These are phyloP conservation scores for Moniliophthora roreri DNA, from an alignment of 1,284 basidiomycete genomes.

Conservation along the genomic window DNA sequence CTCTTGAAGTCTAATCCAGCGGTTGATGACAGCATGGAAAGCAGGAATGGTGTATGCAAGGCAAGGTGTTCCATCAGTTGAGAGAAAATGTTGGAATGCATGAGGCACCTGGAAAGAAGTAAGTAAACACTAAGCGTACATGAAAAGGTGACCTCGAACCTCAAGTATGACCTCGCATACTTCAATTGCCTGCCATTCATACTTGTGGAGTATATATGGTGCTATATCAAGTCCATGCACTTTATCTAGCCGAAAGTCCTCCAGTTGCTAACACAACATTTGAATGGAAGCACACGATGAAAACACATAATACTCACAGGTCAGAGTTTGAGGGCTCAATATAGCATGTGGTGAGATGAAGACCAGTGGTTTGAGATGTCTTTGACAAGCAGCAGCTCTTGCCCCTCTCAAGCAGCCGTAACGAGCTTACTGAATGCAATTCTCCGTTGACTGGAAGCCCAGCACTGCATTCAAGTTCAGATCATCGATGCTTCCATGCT, in stretches of 20 bases:
- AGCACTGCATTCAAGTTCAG: not conserved
- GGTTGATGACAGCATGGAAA: too few species aligned
- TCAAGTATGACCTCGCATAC: not conserved
- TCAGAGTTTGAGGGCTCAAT: not conserved
- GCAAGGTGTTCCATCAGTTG: not conserved
- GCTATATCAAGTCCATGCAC: not conserved
- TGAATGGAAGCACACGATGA: too few species aligned
- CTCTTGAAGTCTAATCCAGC: too few species aligned
- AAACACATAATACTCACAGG: not conserved
- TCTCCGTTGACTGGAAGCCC: not conserved
- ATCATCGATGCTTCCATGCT: too few species aligned
- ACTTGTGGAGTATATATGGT: not conserved
- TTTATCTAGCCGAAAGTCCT: not conserved
- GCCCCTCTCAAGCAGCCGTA: not conserved
- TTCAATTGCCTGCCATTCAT: not conserved
- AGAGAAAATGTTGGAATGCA: not conserved
- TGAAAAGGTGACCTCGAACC: not conserved
- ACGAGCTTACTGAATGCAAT: not conserved
- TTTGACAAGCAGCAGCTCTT: not conserved
- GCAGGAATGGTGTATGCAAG: too few species aligned
- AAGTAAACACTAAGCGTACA: not conserved
- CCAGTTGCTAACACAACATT: not conserved
- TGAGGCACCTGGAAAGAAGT: not conserved
- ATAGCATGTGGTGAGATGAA: not conserved
- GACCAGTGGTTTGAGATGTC: slow-evolving; percentile 1